Percentiles rank a stretch among this genome's conserved stretches.
Evolutionary conservation across 2,329 filamentous ascomycete species (phyloP).

Genomic region (Fusarium xylarioides): DNA sequence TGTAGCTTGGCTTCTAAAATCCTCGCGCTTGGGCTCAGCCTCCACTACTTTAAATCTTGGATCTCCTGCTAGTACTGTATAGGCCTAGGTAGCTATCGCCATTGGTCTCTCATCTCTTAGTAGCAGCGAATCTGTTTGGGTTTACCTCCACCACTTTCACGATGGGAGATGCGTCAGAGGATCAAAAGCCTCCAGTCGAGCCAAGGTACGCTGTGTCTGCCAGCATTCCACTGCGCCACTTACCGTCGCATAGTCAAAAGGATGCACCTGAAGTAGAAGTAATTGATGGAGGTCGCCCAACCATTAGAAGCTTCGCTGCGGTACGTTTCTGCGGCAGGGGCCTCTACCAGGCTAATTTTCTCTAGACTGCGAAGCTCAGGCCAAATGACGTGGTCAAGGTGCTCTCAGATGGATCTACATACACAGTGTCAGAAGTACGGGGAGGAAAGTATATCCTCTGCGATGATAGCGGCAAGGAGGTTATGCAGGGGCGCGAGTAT

Average conservation of each 20-base stretch:
- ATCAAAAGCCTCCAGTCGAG: neutral
- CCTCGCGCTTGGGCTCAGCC: neutral
- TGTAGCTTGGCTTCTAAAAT: too few species aligned
- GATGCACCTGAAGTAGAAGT: neutral
- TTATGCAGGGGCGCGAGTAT: neutral
- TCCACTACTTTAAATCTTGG: neutral
- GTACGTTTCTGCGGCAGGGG: rapidly evolving
- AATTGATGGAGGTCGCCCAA: neutral
- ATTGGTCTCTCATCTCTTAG: neutral
- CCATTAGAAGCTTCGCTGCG: neutral
- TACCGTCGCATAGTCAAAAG: neutral
- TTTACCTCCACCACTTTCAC: neutral
- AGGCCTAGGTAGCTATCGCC: neutral
- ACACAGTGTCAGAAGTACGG: neutral
- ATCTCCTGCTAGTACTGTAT: neutral
- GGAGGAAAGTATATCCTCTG: neutral
- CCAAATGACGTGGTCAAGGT: neutral
- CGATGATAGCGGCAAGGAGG: neutral
- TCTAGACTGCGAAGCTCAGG: neutral
- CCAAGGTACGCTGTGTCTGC: too few species aligned
- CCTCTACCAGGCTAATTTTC: rapidly evolving
- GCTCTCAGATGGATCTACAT: neutral
- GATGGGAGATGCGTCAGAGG: neutral
- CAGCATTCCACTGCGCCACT: too few species aligned
- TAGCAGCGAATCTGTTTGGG: neutral